These are phyloP conservation scores for Metahyphopichia silvanorum DNA, from an alignment of 805 yeast species.

Conservation along the genomic window DNA sequence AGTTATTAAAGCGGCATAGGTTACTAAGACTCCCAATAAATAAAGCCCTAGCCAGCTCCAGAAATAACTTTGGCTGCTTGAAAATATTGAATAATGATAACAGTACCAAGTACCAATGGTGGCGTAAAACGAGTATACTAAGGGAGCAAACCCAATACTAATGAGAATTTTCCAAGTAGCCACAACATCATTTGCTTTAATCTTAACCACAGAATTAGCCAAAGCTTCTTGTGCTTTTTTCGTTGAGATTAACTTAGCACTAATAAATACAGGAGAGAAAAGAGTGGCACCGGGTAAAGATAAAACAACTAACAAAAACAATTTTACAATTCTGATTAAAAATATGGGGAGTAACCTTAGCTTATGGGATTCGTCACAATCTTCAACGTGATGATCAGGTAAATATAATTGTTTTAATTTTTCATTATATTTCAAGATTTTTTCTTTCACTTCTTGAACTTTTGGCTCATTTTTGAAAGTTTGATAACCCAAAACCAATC, in stretches of 20 bases:
- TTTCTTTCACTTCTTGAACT: constrained; percentile 55
- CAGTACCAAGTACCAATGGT: constrained; percentile 46
- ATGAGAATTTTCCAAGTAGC: constrained; percentile 97
- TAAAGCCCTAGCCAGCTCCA: constrained; percentile 48
- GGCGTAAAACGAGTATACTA: constrained; percentile 80
- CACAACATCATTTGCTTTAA: constrained; percentile 87
- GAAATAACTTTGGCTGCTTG: constrained; percentile 23
- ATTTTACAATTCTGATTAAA: constrained; percentile 52
- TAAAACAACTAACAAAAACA: constrained; percentile 53
- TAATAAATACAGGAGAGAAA: constrained; percentile 83
- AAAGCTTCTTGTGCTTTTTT: constrained; percentile 75
- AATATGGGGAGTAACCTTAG: constrained; percentile 51
- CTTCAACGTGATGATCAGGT: constrained; percentile 60
- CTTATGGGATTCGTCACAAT: constrained; percentile 50
- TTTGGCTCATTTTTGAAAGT: constrained; percentile 69
- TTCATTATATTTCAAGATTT: constrained; percentile 69
- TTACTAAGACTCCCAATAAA: constrained; percentile 63
- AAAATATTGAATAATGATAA: constrained; percentile 15
- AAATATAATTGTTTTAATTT: constrained; percentile 46
- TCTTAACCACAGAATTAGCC: constrained; percentile 83
- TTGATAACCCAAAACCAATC: constrained; percentile 79
- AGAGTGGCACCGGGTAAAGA: constrained; percentile 87
- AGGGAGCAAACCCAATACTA: constrained; percentile 84
- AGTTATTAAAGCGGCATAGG: constrained; percentile 85
- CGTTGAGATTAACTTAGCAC: constrained; percentile 70